Base-by-base conservation (phyloP, 2,329 filamentous ascomycete genomes). In the Colletotrichum agaves region DNA sequence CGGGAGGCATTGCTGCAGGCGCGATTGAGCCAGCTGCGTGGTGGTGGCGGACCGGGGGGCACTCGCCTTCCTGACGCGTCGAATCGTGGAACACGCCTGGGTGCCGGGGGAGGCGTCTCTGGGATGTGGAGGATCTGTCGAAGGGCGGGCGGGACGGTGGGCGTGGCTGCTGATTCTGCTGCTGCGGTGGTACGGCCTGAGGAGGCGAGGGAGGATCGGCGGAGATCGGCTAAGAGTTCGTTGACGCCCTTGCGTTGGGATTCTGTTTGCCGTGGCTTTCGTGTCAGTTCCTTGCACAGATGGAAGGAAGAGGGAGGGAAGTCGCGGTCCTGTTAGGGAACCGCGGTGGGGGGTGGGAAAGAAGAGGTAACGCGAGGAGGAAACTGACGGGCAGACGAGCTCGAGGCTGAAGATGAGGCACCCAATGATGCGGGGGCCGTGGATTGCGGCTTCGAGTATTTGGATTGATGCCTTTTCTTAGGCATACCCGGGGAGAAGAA, bases 81-180 rank as follows among this genome's bases (percentile, higher is more conserved):
- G 46, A 84, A 77, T 67, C 80, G 76, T 65, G 74, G 74, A 23
- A 78, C 78, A 47, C 82, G 79, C 63, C 86, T 81, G 27, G 86
- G 85, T 27, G 76, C 75, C 31, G 85, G 87, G 10, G 81, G 75
- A 23, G 86, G 86, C 31, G 84, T 84, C 72, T 88, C 87, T 66
- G 87, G 87, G 63, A 89, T 82, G 72, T 87, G 84, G 58, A 90
- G 83, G 67, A 90, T 84, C 67, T 85, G 81, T 67, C 87, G 84
- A 72, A 90, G 83, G 60, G 82, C 79, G 4, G 88, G 88, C 60
- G 87, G 88, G 2, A 90, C 81, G 63, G 76, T 75, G 55, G 76
- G 73, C 61, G 72, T 71, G 69, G 60, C 59, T 47, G 41, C 60
- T 35, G 50, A 62, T 17, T 27, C 27, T 27, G 61, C 27, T 41